Conservation (phyloP, 2,329 filamentous ascomycete genomes). For the Aspergillus sp. region DNA sequence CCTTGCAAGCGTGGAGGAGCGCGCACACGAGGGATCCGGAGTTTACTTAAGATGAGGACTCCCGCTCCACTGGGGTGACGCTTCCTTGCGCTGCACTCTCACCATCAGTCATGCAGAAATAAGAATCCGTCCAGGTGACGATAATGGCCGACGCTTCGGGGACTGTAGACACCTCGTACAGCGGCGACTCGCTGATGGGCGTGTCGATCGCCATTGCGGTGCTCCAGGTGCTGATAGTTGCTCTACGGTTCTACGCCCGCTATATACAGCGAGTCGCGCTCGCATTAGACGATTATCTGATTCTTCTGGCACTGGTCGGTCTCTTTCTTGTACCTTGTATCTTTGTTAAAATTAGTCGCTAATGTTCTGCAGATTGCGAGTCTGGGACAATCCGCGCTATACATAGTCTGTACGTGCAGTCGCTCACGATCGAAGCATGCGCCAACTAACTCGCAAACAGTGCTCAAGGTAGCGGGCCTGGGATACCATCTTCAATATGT, state of each 20-base stretch:
- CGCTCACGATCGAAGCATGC: neutral
- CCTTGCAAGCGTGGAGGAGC: neutral
- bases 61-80: neutral
- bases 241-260: constrained; percentile 21
- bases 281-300: constrained; percentile 21
- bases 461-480: constrained; percentile 16
- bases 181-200: constrained; percentile 16
- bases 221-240: constrained; percentile 20
- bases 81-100: too few species aligned
- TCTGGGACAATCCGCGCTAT: constrained; percentile 15
- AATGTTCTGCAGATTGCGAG: constrained; percentile 13
- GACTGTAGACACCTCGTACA: constrained; percentile 1
- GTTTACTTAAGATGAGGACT: neutral
- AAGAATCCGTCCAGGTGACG: too few species aligned
- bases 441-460: neutral
- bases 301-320: constrained; percentile 22
- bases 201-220: constrained; percentile 15
- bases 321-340: neutral
- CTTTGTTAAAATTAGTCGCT: neutral
- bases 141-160: neutral
- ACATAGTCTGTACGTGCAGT: constrained; percentile 19
- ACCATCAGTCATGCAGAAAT: too few species aligned
- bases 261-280: constrained; percentile 15
- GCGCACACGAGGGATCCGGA: neutral
- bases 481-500: constrained; percentile 15